phyloP scores from a whole-genome alignment of 805 yeast species.

The Yueomyces sinensis region DNA sequence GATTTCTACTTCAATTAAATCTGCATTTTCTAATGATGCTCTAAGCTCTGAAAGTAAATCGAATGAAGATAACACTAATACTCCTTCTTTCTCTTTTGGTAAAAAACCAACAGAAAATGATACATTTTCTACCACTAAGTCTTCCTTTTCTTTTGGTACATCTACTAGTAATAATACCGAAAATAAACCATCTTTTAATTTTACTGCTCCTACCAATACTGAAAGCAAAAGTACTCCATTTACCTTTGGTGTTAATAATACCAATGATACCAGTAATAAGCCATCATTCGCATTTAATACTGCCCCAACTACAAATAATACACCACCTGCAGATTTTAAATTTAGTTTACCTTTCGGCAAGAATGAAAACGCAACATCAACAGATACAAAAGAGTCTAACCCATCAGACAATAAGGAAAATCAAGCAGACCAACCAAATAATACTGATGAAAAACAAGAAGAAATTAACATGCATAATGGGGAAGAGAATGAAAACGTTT shows the following conservation, averaged over 20 bases:
- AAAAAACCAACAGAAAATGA: neutral
- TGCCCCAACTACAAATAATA: slow-evolving; percentile 1
- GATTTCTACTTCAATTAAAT: no score
- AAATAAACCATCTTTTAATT: slow-evolving; percentile 11
- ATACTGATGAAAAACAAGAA: slow-evolving; percentile 26
- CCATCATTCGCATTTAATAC: slow-evolving; percentile 18
- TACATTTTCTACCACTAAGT: slow-evolving; percentile 3
- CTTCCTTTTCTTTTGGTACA: slow-evolving; percentile 15
- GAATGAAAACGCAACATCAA: slow-evolving; percentile 4
- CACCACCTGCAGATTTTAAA: slow-evolving; percentile 20
- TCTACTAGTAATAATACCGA: neutral
- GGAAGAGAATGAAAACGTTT: slow-evolving; percentile 64
- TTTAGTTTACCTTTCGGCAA: slow-evolving; percentile 22
- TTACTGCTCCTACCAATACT: neutral
- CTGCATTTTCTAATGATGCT: no score
- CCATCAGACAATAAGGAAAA: slow-evolving; percentile 30
- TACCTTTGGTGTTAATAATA: slow-evolving; percentile 3
- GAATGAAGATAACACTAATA: slow-evolving; percentile 3
- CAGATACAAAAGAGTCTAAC: slow-evolving; percentile 8
- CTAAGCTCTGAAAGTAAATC: no score
- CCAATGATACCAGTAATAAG: slow-evolving; percentile 4
- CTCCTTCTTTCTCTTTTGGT: slow-evolving; percentile 18
- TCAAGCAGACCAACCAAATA: slow-evolving; percentile 33
- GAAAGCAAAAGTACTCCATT: slow-evolving; percentile 3
- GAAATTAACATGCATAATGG: slow-evolving; percentile 45